Percentiles rank a stretch among this genome's conserved stretches.
These are phyloP conservation scores for Gaultheria prostrata DNA, from an alignment of 148 eudicot genomes.

Conservation along the genomic window DNA sequence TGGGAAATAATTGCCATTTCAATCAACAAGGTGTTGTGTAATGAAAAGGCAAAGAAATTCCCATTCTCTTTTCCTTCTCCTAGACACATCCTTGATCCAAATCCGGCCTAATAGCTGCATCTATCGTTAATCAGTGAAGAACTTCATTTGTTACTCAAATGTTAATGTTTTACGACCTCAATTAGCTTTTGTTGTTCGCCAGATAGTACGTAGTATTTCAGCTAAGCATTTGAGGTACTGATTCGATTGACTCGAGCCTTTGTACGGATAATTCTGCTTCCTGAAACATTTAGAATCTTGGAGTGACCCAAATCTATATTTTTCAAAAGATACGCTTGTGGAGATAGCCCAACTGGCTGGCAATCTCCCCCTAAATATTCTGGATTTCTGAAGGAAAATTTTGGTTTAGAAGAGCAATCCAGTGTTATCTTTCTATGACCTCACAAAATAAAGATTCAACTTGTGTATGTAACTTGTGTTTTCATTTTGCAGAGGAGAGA, in stretches of 20 bases:
- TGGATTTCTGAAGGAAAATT: background rate
- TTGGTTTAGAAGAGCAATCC: background rate
- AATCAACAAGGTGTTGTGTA: background rate
- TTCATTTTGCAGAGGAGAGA: conserved; percentile 39
- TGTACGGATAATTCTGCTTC: background rate
- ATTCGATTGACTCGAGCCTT: background rate
- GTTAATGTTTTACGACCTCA: background rate
- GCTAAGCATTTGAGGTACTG: background rate
- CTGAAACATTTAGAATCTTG: background rate
- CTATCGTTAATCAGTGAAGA: too few species aligned
- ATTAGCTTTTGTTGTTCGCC: background rate
- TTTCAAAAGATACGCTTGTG: background rate
- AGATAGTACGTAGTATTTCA: background rate
- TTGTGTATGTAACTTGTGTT: background rate
- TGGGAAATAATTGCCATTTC: background rate
- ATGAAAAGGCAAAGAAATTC: background rate
- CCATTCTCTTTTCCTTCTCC: background rate
- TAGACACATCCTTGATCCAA: background rate
- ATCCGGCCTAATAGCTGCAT: too few species aligned
- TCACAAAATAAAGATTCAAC: background rate
- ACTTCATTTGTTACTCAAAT: background rate
- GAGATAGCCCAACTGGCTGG: background rate
- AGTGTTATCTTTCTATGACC: too few species aligned
- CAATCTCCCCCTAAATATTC: background rate
- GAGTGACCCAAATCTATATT: background rate